Evolutionary conservation across 352 stramenopile genomes (phyloP).

Genomic region (Pythium oligandrum): DNA sequence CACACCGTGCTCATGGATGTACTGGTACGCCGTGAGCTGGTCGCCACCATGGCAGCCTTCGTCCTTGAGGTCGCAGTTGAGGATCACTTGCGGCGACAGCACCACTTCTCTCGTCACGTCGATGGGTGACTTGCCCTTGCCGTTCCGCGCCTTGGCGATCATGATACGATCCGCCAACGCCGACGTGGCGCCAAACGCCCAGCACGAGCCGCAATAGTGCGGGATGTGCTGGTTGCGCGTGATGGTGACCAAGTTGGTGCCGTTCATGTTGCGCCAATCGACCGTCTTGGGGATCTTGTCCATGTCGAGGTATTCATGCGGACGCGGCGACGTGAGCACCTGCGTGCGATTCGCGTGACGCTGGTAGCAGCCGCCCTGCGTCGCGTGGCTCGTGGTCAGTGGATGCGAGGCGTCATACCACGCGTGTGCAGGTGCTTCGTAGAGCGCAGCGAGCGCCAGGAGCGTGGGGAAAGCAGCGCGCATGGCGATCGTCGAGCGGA

Average conservation of each 20-base stretch:
- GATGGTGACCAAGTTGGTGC: constrained; percentile 78
- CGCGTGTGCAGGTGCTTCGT: no score
- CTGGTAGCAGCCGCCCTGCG: constrained; percentile 53
- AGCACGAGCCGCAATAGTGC: constrained; percentile 88
- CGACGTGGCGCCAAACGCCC: constrained; percentile 83
- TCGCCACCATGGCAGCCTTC: constrained; percentile 91
- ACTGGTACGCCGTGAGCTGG: constrained; percentile 89
- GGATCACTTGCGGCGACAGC: constrained; percentile 77
- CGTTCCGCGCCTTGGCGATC: constrained; percentile 67
- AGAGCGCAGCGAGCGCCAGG: no score
- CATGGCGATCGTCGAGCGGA: no score
- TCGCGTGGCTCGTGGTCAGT: not conserved
- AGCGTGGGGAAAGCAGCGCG: no score
- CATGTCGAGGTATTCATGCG: constrained; percentile 63
- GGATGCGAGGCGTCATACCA: no score
- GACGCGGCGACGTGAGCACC: constrained; percentile 49
- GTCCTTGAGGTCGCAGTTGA: constrained; percentile 88
- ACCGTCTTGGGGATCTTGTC: constrained; percentile 89
- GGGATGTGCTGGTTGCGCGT: constrained; percentile 85
- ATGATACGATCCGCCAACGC: constrained; percentile 82
- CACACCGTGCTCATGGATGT: constrained; percentile 88
- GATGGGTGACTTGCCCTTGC: constrained; percentile 40
- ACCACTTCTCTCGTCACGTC: constrained; percentile 78
- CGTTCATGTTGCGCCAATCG: constrained; percentile 89
- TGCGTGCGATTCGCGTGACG: constrained; percentile 67